These are phyloP conservation scores for Acaromyces ingoldii DNA, from an alignment of 1,284 basidiomycete species.

Conservation along the genomic window DNA sequence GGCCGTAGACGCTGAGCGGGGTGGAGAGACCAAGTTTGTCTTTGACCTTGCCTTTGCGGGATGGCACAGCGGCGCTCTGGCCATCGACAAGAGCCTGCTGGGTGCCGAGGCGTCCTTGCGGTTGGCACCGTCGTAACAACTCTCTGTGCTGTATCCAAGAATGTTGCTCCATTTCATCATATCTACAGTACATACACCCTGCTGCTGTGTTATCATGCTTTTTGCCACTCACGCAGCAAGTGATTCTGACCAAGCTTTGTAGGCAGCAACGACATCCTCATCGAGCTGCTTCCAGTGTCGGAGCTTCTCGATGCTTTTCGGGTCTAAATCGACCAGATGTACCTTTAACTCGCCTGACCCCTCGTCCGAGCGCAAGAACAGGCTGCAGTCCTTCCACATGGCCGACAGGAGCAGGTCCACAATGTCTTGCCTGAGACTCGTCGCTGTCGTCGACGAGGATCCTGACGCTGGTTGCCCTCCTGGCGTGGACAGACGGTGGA, in stretches of 20 bases:
- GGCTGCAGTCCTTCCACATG: constrained; percentile 1
- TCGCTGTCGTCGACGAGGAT: no score
- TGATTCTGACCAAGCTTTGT: background rate
- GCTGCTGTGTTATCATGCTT: no score
- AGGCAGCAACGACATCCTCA: background rate
- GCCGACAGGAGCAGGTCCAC: constrained; percentile 1
- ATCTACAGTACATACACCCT: background rate
- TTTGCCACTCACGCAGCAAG: background rate
- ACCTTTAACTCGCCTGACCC: background rate
- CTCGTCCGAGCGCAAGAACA: background rate
- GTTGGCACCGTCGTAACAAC: no score
- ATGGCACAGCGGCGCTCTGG: constrained; percentile 9
- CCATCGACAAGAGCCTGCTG: constrained; percentile 1
- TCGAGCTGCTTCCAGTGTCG: background rate
- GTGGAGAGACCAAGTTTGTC: constrained; percentile 5
- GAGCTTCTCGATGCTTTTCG: background rate
- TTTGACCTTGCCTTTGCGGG: constrained; percentile 9
- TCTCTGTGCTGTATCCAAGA: no score
- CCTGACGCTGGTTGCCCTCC: no score
- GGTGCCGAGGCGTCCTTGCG: background rate
- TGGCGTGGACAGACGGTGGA: no score
- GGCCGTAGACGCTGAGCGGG: no score
- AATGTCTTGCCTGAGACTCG: background rate
- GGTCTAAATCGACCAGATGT: constrained; percentile 2
- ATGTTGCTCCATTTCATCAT: background rate